Base-by-base conservation (phyloP, 140 eudicot genomes). In the Stevia rebaudiana region DNA sequence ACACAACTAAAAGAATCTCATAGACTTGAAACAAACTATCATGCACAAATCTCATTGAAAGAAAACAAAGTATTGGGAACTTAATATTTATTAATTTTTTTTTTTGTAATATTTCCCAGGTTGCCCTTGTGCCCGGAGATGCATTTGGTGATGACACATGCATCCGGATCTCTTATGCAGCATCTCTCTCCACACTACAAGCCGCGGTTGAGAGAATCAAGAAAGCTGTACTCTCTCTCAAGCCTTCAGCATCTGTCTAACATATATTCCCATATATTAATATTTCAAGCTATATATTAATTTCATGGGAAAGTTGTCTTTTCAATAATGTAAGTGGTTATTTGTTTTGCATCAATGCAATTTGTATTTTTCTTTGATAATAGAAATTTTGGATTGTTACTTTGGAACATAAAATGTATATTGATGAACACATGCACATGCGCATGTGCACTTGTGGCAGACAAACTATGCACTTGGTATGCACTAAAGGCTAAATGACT, bases 101-200 rank as follows among this genome's bases (percentile, higher is more conserved):
- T 54, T 54, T 11, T 5, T 23, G 11, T 11, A n/a, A 15, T 18
- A 42, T 40, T 55, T 69, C n/a, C 36, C 82, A 90, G 98, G 98
- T 87, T 70, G 98, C 98, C 48, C 92, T 92, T 77, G 98, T 92
- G 18, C 98, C 98, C 2, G 96, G 98, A 12, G 96, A 81, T 74
- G 96, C 98, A 48, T 92, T 92, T 71, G 98, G 98, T 31, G 96
- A 92, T 43, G 98, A 92, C 63, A 80, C 80, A 3, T 92, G 98
- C 77, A 84, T 92, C 35, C 78, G 98, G 25, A 92, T 92, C 43
- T 92, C 98, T 5, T 92, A 92, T 66, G 96, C 98, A 8, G 89
- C 83, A 63, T 85, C 98, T 5, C 88, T 87, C 19, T 53, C 82
- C 30, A 87, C 95, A 7, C 76, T 91, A 56, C 82, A 79, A 61